phyloP scores from a whole-genome alignment of 78 protist species.

The Speleostelium caveatum region DNA sequence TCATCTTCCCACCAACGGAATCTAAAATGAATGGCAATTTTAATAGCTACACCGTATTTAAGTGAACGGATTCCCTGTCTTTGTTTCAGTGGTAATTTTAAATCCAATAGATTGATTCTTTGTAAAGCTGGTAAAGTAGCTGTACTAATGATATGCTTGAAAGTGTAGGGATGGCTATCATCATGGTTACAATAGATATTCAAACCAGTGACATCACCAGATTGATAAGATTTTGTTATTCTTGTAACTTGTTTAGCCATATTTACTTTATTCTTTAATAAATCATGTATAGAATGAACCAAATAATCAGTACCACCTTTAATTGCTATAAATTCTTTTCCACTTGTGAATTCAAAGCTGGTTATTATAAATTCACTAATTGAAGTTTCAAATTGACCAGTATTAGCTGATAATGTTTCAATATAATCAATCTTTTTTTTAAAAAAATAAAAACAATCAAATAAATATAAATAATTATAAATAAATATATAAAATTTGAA shows the following conservation, averaged over 20 bases:
- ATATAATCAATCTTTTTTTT: slow-evolving; percentile 13
- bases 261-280: neutral
- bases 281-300: neutral
- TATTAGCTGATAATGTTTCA: slow-evolving; percentile 1
- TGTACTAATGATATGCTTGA: slow-evolving; percentile 28
- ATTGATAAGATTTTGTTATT: neutral
- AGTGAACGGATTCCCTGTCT: slow-evolving; percentile 12
- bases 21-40: slow-evolving; percentile 10
- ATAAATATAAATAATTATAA: too few species aligned
- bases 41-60: neutral
- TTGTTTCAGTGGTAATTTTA: slow-evolving; percentile 2
- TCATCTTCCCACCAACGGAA: slow-evolving; percentile 58
- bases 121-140: slow-evolving; percentile 9
- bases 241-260: neutral
- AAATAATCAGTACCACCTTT: slow-evolving; percentile 14
- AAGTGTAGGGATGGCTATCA: neutral
- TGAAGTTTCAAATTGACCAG: slow-evolving; percentile 20
- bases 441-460: too few species aligned
- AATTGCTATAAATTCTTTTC: neutral
- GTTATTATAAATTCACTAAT: slow-evolving; percentile 12
- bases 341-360: slow-evolving; percentile 6
- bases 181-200: neutral
- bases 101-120: slow-evolving; percentile 7
- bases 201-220: neutral
- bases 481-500: too few species aligned